Evolutionary conservation across 257 asterid genomes (phyloP), one percentile per base, ranked within the genome.

Genomic region (Solanum bulbocastanum): DNA sequence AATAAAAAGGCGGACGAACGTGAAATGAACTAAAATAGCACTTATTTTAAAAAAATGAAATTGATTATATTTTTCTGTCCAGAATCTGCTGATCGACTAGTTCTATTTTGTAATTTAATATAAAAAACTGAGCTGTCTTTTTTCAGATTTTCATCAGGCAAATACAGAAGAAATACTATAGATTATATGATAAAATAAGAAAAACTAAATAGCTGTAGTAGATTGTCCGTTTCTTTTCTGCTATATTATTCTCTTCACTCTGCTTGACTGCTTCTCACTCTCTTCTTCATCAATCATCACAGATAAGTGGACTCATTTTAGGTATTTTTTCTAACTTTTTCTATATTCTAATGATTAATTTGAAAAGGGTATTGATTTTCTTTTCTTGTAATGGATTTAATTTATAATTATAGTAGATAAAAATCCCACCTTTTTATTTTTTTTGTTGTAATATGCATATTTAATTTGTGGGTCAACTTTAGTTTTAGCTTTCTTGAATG

Each of bases 1-100:
- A 1, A 52, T 0, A 52, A 52, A 5, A 52, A 6, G 8, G 0
- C 22, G 1, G 2, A 46, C 8, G 3, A 44, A 12, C 18, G 6
- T 49, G 8, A 49, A 49, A 49, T 49, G 5, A 49, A 49, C 2
- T 49, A 49, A 49, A 49, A 2, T 49, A 49, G 15, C 58, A 49
- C 8, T 15, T 49, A 14, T 49, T 14, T 49, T 49, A 2, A 9
- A 8, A 9, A 33, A 39, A 8, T 8, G 0, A 9, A 39, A 39
- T 39, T 39, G 36, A 39, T 8, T 2, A 39, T 39, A 0, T 39
- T 39, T 39, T 39, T 39, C 62, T 6, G 1, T 52, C 22, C 23
- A 16, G 62, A 52, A 52, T 52, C 13, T 60, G 11, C 30, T 42
- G 84, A 78, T 78, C 84, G 65, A 78, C 25, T 42, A 12, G 39